Evolutionary conservation across 768 basidiomycete genomes (phyloP).

Genomic region (Suillus plorans): DNA sequence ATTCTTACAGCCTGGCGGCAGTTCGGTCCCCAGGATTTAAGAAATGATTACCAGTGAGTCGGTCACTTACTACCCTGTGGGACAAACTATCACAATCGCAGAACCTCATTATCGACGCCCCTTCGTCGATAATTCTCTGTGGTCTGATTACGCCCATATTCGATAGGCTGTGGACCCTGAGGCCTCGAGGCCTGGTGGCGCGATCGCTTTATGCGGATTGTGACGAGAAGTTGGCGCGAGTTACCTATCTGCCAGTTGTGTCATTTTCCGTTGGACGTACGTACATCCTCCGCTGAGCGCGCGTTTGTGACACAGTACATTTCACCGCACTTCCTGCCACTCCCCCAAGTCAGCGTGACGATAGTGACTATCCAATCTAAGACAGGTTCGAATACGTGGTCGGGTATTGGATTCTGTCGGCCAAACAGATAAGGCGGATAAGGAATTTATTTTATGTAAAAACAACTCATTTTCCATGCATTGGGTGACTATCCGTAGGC

Average conservation of each 20-base stretch:
- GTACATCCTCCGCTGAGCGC: neutral
- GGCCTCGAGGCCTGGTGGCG: neutral
- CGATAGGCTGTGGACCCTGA: neutral
- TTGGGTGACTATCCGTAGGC: too few relatives aligned
- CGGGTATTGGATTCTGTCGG: neutral
- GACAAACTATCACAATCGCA: neutral
- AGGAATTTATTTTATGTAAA: conserved; percentile 1
- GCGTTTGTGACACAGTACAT: neutral
- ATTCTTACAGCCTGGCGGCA: neutral
- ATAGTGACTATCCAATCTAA: neutral
- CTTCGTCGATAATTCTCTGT: neutral
- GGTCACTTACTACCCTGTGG: neutral
- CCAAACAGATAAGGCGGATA: neutral
- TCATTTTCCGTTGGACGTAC: neutral
- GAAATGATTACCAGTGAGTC: neutral
- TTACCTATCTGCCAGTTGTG: neutral
- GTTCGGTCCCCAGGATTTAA: neutral
- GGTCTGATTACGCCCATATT: neutral
- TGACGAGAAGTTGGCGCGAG: neutral
- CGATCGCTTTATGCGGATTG: neutral
- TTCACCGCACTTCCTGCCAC: neutral
- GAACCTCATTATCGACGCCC: neutral
- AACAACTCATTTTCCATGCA: neutral
- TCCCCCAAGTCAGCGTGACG: neutral
- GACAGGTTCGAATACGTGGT: neutral